phyloP scores from a whole-genome alignment of 2,329 filamentous ascomycete genomes.

The Cephalotrichum gorgonifer region DNA sequence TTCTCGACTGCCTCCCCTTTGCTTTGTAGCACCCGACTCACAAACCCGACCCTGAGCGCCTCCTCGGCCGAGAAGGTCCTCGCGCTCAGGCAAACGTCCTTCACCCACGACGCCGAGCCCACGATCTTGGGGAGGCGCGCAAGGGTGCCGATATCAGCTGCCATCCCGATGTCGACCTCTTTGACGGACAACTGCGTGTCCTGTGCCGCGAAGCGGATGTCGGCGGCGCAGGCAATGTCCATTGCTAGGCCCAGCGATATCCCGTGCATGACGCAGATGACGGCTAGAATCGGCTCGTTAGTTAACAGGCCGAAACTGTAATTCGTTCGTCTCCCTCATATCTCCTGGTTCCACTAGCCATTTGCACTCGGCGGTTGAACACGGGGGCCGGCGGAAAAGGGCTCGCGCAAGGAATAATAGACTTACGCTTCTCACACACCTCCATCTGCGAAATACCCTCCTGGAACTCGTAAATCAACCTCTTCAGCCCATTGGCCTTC shows the following conservation, averaged over 20 bases:
- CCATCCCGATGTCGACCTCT: slow-evolving; percentile 73
- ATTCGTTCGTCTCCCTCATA: too few species aligned
- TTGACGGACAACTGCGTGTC: slow-evolving; percentile 60
- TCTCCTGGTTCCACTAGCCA: too few species aligned
- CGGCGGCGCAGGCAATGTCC: slow-evolving; percentile 59
- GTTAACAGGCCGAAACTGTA: too few species aligned
- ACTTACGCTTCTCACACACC: slow-evolving; percentile 75
- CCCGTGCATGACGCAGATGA: slow-evolving; percentile 73
- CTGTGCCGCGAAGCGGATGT: slow-evolving; percentile 55
- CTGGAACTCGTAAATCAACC: slow-evolving; percentile 73
- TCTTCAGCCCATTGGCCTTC: slow-evolving; percentile 49
- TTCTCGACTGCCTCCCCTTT: slow-evolving; percentile 54
- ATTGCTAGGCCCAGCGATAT: slow-evolving; percentile 69
- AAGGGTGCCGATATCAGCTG: slow-evolving; percentile 69
- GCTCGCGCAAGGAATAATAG: neutral
- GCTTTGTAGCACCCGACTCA: slow-evolving; percentile 51
- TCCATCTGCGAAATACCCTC: slow-evolving; percentile 66
- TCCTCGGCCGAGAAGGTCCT: slow-evolving; percentile 60
- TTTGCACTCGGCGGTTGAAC: too few species aligned
- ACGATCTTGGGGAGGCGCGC: slow-evolving; percentile 64
- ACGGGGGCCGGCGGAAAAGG: neutral
- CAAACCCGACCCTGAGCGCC: slow-evolving; percentile 59
- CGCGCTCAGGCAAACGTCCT: slow-evolving; percentile 65
- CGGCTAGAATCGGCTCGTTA: too few species aligned
- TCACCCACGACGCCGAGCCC: slow-evolving; percentile 63